phyloP scores from a whole-genome alignment of 2,329 filamentous ascomycete species.

The Penicillium fuscoglaucum region DNA sequence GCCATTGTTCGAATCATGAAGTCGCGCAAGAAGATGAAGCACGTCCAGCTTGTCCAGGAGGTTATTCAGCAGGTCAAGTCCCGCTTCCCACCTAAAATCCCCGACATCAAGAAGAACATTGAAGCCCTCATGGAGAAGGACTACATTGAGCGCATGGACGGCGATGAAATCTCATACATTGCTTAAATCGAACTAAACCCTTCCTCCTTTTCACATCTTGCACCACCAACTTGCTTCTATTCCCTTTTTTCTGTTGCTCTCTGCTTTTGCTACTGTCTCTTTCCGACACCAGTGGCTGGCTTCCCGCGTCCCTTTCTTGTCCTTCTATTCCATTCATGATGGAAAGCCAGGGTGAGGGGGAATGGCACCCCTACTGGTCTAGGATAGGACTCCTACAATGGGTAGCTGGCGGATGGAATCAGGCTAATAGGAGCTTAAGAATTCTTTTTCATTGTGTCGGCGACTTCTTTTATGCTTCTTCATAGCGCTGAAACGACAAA shows the following conservation, averaged over 20 bases:
- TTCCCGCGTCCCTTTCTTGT: background rate
- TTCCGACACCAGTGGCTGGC: background rate
- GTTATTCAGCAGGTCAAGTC: constrained; percentile 93
- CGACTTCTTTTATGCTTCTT: constrained; percentile 24
- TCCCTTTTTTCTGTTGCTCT: constrained; percentile 8
- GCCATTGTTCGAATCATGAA: constrained; percentile 99
- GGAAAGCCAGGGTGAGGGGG: background rate
- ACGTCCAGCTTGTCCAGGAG: constrained; percentile 88
- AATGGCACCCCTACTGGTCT: background rate
- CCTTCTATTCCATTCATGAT: background rate
- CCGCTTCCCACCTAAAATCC: constrained; percentile 88
- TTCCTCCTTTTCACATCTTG: background rate
- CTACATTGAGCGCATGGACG: constrained; percentile 92
- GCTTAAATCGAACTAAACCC: constrained; percentile 57
- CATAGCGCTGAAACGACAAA: constrained; percentile 33
- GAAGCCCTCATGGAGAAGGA: constrained; percentile 98
- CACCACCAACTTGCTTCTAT: constrained; percentile 11
- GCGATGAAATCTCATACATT: constrained; percentile 91
- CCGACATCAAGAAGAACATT: constrained; percentile 99
- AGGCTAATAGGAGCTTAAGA: constrained; percentile 17
- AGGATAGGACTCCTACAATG: background rate
- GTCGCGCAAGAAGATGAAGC: constrained; percentile 98
- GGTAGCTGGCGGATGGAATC: constrained; percentile 3
- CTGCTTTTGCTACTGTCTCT: background rate
- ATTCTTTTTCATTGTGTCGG: constrained; percentile 18